These are phyloP conservation scores for Leccinum fallax DNA, from an alignment of 1,284 basidiomycete species.

Conservation along the genomic window DNA sequence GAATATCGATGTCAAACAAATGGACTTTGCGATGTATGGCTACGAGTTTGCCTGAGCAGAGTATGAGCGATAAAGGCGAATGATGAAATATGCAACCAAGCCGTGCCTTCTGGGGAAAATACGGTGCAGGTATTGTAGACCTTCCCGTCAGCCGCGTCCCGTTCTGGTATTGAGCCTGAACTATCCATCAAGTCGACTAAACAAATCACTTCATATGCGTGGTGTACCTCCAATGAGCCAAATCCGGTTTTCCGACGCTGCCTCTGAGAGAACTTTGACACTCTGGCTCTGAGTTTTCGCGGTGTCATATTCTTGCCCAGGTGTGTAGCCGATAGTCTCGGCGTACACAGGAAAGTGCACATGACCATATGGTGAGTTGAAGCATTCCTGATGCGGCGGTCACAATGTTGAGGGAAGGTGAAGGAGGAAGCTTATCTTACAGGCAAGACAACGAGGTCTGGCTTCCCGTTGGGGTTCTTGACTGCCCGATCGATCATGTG, in stretches of 20 bases:
- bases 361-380: slow-evolving; percentile 96
- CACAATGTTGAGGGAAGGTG: neutral
- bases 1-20: slow-evolving; percentile 98
- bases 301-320: slow-evolving; percentile 59
- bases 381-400: slow-evolving; percentile 75
- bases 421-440: slow-evolving; percentile 47
- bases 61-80: slow-evolving; percentile 4
- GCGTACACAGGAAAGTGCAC: slow-evolving; percentile 84
- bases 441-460: slow-evolving; percentile 87
- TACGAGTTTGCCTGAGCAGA: slow-evolving; percentile 71
- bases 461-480: slow-evolving; percentile 49
- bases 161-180: slow-evolving; percentile 88
- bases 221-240: slow-evolving; percentile 90
- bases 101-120: slow-evolving; percentile 82
- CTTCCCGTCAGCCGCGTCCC: slow-evolving; percentile 61
- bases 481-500: slow-evolving; percentile 79
- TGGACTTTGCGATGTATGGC: slow-evolving; percentile 94
- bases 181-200: neutral
- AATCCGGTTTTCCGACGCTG: slow-evolving; percentile 78
- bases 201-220: neutral
- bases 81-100: neutral
- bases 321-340: slow-evolving; percentile 71
- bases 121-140: slow-evolving; percentile 95
- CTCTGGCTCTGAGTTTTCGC: slow-evolving; percentile 71
- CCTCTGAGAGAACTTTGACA: slow-evolving; percentile 79